Conservation (phyloP, 2,329 filamentous ascomycete genomes). For the Aspergillus oerlinghausenensis region DNA sequence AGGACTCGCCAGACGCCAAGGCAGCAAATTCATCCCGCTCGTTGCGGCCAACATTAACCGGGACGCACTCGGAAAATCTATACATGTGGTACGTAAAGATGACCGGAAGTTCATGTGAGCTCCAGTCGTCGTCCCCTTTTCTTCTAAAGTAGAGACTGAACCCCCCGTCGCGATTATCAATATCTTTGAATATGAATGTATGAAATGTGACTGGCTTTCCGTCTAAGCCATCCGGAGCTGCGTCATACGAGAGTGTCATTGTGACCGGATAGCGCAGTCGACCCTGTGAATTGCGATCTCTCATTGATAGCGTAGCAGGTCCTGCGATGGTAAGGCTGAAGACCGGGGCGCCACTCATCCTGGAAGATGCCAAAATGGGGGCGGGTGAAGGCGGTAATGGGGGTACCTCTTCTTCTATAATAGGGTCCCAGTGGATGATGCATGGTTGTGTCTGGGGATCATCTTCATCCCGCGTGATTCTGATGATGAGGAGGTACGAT, state of each 20-base stretch:
- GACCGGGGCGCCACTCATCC: background rate
- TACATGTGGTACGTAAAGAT: background rate
- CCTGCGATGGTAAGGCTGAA: background rate
- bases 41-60: background rate
- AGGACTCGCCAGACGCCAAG: background rate
- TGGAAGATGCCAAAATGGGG: background rate
- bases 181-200: background rate
- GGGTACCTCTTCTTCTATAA: no score
- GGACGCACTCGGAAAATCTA: background rate
- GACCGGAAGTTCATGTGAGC: background rate
- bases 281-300: background rate
- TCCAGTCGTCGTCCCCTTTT: background rate
- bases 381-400: background rate
- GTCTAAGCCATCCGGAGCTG: background rate
- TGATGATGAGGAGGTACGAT: background rate
- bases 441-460: conserved; percentile 2
- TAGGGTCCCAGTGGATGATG: conserved; percentile 3
- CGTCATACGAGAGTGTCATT: background rate
- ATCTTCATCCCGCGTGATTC: conserved; percentile 2
- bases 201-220: background rate
- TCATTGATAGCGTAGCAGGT: background rate
- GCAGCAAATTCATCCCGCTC: background rate
- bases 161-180: background rate
- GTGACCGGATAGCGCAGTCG: background rate
- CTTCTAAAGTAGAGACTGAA: background rate